Evolutionary conservation across 1,139 yeast genomes (phyloP).

Genomic region (Yamadazyma oceani): DNA sequence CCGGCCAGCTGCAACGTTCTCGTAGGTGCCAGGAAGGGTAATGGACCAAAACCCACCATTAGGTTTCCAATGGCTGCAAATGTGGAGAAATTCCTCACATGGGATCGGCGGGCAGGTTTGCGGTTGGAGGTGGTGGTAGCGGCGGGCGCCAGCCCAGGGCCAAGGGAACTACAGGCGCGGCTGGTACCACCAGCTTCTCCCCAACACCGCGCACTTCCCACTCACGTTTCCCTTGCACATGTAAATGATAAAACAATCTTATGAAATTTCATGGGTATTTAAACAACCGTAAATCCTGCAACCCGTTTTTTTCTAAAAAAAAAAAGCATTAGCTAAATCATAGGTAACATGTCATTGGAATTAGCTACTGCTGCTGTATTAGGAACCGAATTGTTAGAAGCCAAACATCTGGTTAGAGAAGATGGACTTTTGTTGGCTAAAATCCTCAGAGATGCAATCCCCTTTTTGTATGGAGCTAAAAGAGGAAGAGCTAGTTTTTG

Average conservation of each 20-base stretch:
- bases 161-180: too few species aligned
- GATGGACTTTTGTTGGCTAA: conserved; percentile 51
- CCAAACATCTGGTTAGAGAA: conserved; percentile 52
- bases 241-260: conserved; percentile 1
- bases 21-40: too few species aligned
- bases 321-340: too few species aligned
- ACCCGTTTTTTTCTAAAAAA: too few species aligned
- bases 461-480: conserved; percentile 43
- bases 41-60: too few species aligned
- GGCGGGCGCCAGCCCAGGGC: too few species aligned
- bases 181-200: too few species aligned
- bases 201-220: not conserved
- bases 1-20: too few species aligned
- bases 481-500: conserved; percentile 61
- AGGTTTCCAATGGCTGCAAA: too few species aligned
- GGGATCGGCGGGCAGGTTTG: too few species aligned
- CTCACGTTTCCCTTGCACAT: not conserved
- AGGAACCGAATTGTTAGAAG: conserved; percentile 49
- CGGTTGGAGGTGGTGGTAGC: too few species aligned
- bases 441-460: conserved; percentile 39
- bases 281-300: not conserved
- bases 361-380: conserved; percentile 45
- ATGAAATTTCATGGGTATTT: conserved; percentile 1
- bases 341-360: conserved; percentile 23
- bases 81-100: too few species aligned